phyloP scores from a whole-genome alignment of 2,329 filamentous ascomycete species.

The Clonostachys byssicola region DNA sequence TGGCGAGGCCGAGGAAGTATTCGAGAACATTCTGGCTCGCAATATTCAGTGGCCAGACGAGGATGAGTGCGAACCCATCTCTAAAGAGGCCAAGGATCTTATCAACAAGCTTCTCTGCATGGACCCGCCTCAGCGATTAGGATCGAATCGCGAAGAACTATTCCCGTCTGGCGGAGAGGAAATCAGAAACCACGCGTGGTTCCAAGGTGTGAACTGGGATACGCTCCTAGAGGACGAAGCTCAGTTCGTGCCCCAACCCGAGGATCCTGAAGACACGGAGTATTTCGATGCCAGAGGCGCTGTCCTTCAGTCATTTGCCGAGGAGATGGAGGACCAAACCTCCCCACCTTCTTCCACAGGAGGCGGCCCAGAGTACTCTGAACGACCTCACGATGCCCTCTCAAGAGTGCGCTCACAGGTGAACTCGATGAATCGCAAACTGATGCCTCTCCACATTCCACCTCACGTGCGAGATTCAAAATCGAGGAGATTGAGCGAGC shows the following conservation, averaged over 20 bases:
- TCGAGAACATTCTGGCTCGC: conserved; percentile 90
- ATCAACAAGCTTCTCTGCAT: conserved; percentile 90
- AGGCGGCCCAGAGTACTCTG: conserved; percentile 67
- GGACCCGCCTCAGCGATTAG: conserved; percentile 76
- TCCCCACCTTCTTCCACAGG: conserved; percentile 69
- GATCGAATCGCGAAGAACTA: conserved; percentile 80
- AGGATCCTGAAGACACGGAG: conserved; percentile 95
- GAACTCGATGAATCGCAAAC: conserved; percentile 77
- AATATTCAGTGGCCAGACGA: conserved; percentile 91
- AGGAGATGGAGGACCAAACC: conserved; percentile 87
- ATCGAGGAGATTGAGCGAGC: conserved; percentile 84
- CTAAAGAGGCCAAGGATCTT: conserved; percentile 84
- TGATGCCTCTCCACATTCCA: conserved; percentile 95
- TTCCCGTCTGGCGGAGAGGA: conserved; percentile 83
- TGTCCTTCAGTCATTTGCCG: conserved; percentile 85
- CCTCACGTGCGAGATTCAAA: conserved; percentile 92
- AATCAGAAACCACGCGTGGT: conserved; percentile 87
- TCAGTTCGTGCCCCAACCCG: conserved; percentile 86
- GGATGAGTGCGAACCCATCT: conserved; percentile 67
- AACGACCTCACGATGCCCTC: conserved; percentile 90
- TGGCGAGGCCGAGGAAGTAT: conserved; percentile 84
- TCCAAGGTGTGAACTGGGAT: conserved; percentile 82
- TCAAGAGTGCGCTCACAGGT: conserved; percentile 86
- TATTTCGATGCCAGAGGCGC: conserved; percentile 94
- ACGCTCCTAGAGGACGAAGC: conserved; percentile 91